Base-by-base conservation (phyloP, 2,329 filamentous ascomycete genomes). In the Venturia carpophila region DNA sequence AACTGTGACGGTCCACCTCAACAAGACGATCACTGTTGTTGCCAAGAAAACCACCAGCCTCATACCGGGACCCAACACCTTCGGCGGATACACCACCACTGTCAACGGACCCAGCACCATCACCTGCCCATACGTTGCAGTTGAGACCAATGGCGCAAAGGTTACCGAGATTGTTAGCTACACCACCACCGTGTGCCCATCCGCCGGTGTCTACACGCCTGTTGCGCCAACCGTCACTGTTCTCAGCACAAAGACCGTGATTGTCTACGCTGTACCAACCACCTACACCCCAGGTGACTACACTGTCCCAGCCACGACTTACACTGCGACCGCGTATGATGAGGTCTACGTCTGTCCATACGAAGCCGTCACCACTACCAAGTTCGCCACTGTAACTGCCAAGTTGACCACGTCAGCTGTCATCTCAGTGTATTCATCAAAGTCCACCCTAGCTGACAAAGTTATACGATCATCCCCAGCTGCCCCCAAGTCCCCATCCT, bases 171-270 rank as follows among this genome's bases (percentile, higher is more conserved):
- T 87, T 71, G 84, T 91, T 72, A 79, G 83, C 77, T 84, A 80
- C 71, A 91, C 88, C 72, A 87, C 85, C 72, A 90, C 87, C 73
- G 83, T 88, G 73, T 91, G 88, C 86, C 87, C 88, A 68, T 80
- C 80, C 62, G 80, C 87, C 71, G 89, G 89, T 75, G 90, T 87
- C 66, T 92, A 91, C 82, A 91, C 87, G 5, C 47, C 47, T 73
- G 86, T 92, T 70, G 86, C 82, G 69, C 85, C 88, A 66, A 81
- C 82, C 73, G 89, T 86, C 73, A 88, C 85, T 69, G 80, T 79
- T 42, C 81, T 85, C 69, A 76, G 79, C 66, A 74, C 73, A 66
- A 77, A 79, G 70, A 80, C 81, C 69, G 78, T 87, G 17, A 11
- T 63, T 11, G 47, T 55, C 24, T 66, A 45, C 15, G 42, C 27